phyloP scores from a whole-genome alignment of 768 basidiomycete genomes.

The Lactifluus pinguis region DNA sequence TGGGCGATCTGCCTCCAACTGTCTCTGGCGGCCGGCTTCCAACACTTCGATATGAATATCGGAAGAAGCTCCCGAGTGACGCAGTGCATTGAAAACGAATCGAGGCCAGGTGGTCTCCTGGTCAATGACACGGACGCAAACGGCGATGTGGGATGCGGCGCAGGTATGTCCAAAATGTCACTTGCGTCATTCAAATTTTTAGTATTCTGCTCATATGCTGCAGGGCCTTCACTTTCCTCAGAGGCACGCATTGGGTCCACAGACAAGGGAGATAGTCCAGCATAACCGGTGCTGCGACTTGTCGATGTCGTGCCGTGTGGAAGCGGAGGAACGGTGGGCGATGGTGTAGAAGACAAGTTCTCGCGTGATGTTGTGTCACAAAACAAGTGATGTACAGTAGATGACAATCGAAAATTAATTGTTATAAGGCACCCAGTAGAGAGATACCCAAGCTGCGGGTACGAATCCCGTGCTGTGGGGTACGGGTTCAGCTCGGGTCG shows the following conservation, averaged over 20 bases:
- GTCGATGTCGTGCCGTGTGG: slow-evolving; percentile 6
- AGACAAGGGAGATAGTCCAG: slow-evolving; percentile 10
- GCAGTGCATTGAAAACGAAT: slow-evolving; percentile 26
- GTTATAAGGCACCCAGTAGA: too few relatives aligned
- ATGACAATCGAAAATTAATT: too few relatives aligned
- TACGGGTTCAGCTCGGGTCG: too few relatives aligned
- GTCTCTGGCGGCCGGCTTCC: slow-evolving; percentile 54
- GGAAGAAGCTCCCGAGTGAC: slow-evolving; percentile 23
- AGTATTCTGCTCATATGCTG: slow-evolving; percentile 7
- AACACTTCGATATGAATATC: slow-evolving; percentile 46
- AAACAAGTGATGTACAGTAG: too few relatives aligned
- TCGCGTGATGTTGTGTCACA: slow-evolving; percentile 49
- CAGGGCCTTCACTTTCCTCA: neutral
- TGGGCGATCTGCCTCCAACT: slow-evolving; percentile 51
- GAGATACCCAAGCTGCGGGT: too few relatives aligned
- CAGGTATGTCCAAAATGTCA: slow-evolving; percentile 49
- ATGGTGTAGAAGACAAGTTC: slow-evolving; percentile 37
- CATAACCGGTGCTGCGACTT: neutral
- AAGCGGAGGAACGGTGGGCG: slow-evolving; percentile 32
- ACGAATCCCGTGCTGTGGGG: too few relatives aligned
- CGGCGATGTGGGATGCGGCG: slow-evolving; percentile 45
- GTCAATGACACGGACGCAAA: slow-evolving; percentile 36
- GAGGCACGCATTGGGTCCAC: slow-evolving; percentile 10
- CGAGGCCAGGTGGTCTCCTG: slow-evolving; percentile 30
- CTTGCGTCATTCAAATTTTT: slow-evolving; percentile 21